Evolutionary conservation across 441 rosid species (phyloP).

Genomic region (Bocquillonia castaneifolia): DNA sequence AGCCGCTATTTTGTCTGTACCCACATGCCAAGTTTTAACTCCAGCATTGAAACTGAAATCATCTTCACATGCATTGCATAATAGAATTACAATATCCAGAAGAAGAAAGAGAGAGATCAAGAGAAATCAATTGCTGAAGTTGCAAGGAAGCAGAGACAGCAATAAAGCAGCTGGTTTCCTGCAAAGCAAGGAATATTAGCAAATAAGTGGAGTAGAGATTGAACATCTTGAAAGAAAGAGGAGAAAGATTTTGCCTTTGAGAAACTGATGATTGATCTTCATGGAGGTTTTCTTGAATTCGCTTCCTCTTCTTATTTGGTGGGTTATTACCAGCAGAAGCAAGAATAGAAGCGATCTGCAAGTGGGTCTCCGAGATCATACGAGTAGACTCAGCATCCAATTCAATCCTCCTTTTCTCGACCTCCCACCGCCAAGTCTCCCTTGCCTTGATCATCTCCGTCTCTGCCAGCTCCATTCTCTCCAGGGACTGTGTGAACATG

Average conservation of each 20-base stretch:
- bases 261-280: slow-evolving; percentile 19
- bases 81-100: no score
- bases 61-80: background rate
- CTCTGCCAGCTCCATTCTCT: slow-evolving; percentile 42
- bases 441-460: slow-evolving; percentile 54
- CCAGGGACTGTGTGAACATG: slow-evolving; percentile 45
- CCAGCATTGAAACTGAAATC: no score
- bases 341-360: slow-evolving; percentile 39
- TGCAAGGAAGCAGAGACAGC: background rate
- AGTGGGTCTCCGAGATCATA: slow-evolving; percentile 42
- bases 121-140: background rate
- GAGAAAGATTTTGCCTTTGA: slow-evolving; percentile 7
- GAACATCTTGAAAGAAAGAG: background rate
- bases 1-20: no score
- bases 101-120: background rate
- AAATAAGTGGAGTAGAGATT: no score
- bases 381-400: slow-evolving; percentile 46
- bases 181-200: no score
- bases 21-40: no score
- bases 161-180: background rate
- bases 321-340: slow-evolving; percentile 28
- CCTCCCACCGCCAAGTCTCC: slow-evolving; percentile 46
- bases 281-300: slow-evolving; percentile 24
- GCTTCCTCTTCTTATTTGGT: slow-evolving; percentile 41
- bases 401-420: slow-evolving; percentile 44